These are phyloP conservation scores for Saccharomycopsis sp. DNA, from an alignment of 805 yeast genomes.

Conservation along the genomic window DNA sequence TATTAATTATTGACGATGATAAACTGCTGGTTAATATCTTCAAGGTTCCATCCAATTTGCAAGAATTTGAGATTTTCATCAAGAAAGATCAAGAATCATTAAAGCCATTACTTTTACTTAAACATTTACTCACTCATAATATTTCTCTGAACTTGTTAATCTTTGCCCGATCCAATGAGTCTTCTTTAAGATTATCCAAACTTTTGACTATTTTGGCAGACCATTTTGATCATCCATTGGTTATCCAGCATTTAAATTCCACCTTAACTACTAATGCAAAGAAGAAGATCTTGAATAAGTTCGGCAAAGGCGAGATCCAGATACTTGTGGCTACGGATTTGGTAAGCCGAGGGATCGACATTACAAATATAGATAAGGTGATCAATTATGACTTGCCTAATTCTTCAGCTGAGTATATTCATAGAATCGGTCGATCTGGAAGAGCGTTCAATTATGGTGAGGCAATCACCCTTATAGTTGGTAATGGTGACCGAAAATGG, in stretches of 20 bases:
- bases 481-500: conserved; percentile 74
- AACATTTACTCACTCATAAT: conserved; percentile 38
- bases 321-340: conserved; percentile 78
- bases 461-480: conserved; percentile 68
- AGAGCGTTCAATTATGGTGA: conserved; percentile 78
- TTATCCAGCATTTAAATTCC: conserved; percentile 48
- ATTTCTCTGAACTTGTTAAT: conserved; percentile 41
- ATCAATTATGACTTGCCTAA: conserved; percentile 87
- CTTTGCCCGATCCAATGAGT: conserved; percentile 76
- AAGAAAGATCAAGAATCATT: conserved; percentile 28
- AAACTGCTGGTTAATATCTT: conserved; percentile 38
- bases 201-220: conserved; percentile 41
- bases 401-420: conserved; percentile 87
- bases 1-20: conserved; percentile 64
- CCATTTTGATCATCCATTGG: conserved; percentile 20
- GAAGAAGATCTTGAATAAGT: conserved; percentile 49
- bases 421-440: conserved; percentile 95
- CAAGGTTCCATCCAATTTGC: conserved; percentile 34
- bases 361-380: conserved; percentile 61
- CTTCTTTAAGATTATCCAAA: conserved; percentile 72
- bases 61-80: conserved; percentile 27
- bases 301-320: conserved; percentile 45
- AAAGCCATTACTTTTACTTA: conserved; percentile 71
- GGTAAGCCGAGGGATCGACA: conserved; percentile 93
- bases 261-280: conserved; percentile 49